Evolutionary conservation across 768 basidiomycete species (phyloP).

Genomic region (Collybia nuda): DNA sequence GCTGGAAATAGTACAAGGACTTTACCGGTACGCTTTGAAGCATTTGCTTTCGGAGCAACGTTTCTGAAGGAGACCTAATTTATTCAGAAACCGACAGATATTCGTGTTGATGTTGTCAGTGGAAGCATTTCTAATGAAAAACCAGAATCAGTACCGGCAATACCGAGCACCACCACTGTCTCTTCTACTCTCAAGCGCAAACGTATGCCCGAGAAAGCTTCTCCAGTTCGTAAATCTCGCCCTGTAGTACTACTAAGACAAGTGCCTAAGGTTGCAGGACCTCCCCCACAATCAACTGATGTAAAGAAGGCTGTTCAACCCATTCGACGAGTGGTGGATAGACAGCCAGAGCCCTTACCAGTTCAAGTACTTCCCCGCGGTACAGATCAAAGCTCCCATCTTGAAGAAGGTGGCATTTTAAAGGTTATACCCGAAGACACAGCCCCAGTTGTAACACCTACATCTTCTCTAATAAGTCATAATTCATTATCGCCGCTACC

Average conservation of each 20-base stretch:
- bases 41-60: no score
- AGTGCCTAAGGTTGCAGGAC: slow-evolving; percentile 20
- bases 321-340: slow-evolving; percentile 19
- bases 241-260: slow-evolving; percentile 25
- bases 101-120: background rate
- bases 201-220: slow-evolving; percentile 29
- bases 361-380: background rate
- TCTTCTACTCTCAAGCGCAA: slow-evolving; percentile 39
- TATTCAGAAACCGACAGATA: background rate
- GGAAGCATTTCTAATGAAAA: slow-evolving; percentile 1
- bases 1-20: background rate
- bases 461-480: slow-evolving; percentile 4
- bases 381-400: background rate
- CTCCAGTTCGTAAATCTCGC: slow-evolving; percentile 24
- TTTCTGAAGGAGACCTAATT: background rate
- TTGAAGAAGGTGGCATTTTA: background rate
- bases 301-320: slow-evolving; percentile 11
- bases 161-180: background rate
- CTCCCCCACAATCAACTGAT: slow-evolving; percentile 1
- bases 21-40: background rate
- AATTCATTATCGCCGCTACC: slow-evolving; percentile 1
- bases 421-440: background rate
- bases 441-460: background rate
- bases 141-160: background rate
- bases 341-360: background rate